Evolutionary conservation across 192 early-diverging fungal genomes (phyloP).

Genomic region (Fimicolochytrium jonesii): DNA sequence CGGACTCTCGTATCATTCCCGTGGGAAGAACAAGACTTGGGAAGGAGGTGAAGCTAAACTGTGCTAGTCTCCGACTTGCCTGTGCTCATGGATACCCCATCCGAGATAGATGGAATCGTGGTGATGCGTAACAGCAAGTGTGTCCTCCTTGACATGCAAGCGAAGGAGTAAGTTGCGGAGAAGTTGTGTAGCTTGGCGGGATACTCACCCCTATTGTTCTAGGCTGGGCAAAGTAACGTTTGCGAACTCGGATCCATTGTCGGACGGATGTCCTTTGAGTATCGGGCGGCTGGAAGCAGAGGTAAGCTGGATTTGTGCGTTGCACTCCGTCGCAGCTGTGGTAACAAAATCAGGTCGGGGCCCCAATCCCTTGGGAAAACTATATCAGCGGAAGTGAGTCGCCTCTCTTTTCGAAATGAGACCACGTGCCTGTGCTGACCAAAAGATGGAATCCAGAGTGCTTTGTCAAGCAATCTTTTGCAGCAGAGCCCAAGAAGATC

Average conservation of each 20-base stretch:
- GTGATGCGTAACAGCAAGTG: neutral
- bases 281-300: constrained; percentile 11
- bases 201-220: neutral
- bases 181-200: neutral
- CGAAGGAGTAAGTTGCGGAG: constrained; percentile 13
- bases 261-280: neutral
- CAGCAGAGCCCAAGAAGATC: neutral
- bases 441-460: too few species aligned
- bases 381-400: constrained; percentile 18
- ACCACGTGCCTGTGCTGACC: neutral
- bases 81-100: neutral
- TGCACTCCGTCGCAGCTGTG: neutral
- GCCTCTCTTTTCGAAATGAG: neutral
- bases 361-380: neutral
- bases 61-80: neutral
- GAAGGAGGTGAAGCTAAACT: constrained; percentile 1
- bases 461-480: neutral
- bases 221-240: neutral
- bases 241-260: neutral
- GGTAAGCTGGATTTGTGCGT: neutral
- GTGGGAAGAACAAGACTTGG: constrained; percentile 30
- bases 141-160: constrained; percentile 11
- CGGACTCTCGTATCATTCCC: neutral
- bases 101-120: constrained; percentile 34
- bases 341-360: neutral